These are phyloP conservation scores for Microsporum ferrugineum DNA, from an alignment of 2,329 filamentous ascomycete genomes.

Conservation along the genomic window DNA sequence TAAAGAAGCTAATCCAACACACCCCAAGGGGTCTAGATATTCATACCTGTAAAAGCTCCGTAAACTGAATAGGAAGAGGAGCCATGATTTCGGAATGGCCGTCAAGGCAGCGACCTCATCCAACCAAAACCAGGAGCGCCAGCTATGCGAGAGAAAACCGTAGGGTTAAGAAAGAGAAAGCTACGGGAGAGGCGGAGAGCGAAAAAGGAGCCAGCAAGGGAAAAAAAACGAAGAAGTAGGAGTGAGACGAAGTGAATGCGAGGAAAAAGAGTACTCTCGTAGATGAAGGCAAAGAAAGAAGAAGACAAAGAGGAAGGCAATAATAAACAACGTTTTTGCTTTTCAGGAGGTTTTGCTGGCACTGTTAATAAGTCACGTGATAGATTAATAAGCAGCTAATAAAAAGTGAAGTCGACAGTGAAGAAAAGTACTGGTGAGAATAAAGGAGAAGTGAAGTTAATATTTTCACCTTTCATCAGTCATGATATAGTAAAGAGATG, in stretches of 20 bases:
- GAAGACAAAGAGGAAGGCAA: conserved; percentile 15
- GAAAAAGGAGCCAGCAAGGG: conserved; percentile 15
- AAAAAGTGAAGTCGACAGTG: not conserved
- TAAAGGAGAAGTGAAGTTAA: not conserved
- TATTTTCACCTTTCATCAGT: no score
- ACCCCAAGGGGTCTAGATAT: not conserved
- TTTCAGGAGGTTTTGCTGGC: conserved; percentile 28
- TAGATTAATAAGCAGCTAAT: not conserved
- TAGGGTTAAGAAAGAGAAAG: not conserved
- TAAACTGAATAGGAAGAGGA: conserved; percentile 82
- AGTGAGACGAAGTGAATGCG: conserved; percentile 16
- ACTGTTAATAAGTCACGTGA: not conserved
- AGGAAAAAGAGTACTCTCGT: conserved; percentile 10
- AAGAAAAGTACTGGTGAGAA: not conserved
- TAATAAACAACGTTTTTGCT: conserved; percentile 32
- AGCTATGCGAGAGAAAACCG: conserved; percentile 27
- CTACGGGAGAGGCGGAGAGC: not conserved
- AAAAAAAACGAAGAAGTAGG: conserved; percentile 11
- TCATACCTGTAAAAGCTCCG: conserved; percentile 69
- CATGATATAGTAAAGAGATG: not conserved
- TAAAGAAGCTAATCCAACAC: no score
- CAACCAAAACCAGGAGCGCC: conserved; percentile 20
- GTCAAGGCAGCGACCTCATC: conserved; percentile 31
- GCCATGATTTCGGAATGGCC: conserved; percentile 39
- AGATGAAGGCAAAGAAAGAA: not conserved